Percentiles rank a stretch among this genome's conserved stretches.
Evolutionary conservation across 2,329 filamentous ascomycete species (phyloP).

Genomic region (Pseudocercospora pini-densiflorae): DNA sequence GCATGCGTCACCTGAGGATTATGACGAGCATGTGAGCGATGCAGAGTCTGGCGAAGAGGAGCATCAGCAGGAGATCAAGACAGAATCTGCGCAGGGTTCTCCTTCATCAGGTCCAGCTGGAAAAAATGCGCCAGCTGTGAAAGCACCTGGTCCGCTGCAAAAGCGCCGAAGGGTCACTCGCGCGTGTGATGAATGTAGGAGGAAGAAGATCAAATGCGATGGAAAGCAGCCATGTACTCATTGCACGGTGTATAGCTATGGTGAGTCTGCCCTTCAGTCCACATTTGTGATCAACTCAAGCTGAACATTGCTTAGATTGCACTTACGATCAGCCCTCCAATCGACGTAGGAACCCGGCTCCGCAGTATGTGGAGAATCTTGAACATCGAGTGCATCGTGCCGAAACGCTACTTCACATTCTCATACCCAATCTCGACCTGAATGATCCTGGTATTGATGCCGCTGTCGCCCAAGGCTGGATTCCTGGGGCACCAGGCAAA

Average conservation of each 20-base stretch:
- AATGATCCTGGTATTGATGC: slow-evolving; percentile 84
- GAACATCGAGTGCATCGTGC: slow-evolving; percentile 83
- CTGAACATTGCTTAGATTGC: slow-evolving; percentile 66
- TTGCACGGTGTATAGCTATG: slow-evolving; percentile 98
- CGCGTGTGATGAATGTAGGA: slow-evolving; percentile 85
- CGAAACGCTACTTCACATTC: slow-evolving; percentile 75
- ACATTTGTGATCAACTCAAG: neutral
- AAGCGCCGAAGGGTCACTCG: slow-evolving; percentile 87
- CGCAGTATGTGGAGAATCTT: slow-evolving; percentile 89
- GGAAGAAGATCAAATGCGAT: slow-evolving; percentile 64
- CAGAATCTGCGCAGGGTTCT: slow-evolving; percentile 34
- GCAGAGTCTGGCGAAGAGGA: slow-evolving; percentile 38
- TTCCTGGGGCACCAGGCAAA: slow-evolving; percentile 42
- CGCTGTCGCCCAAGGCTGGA: slow-evolving; percentile 56
- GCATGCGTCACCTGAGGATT: slow-evolving; percentile 37
- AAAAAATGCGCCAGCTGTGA: slow-evolving; percentile 28
- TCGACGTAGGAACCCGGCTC: slow-evolving; percentile 83
- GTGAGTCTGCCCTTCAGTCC: slow-evolving; percentile 57
- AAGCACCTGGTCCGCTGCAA: slow-evolving; percentile 36
- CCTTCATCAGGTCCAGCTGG: slow-evolving; percentile 26
- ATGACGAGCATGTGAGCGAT: slow-evolving; percentile 39
- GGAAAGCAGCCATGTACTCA: slow-evolving; percentile 71
- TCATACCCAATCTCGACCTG: slow-evolving; percentile 83
- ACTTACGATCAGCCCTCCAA: slow-evolving; percentile 97
- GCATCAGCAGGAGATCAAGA: slow-evolving; percentile 35